phyloP scores from a whole-genome alignment of 805 yeast genomes.

The Candida krabiensis region DNA sequence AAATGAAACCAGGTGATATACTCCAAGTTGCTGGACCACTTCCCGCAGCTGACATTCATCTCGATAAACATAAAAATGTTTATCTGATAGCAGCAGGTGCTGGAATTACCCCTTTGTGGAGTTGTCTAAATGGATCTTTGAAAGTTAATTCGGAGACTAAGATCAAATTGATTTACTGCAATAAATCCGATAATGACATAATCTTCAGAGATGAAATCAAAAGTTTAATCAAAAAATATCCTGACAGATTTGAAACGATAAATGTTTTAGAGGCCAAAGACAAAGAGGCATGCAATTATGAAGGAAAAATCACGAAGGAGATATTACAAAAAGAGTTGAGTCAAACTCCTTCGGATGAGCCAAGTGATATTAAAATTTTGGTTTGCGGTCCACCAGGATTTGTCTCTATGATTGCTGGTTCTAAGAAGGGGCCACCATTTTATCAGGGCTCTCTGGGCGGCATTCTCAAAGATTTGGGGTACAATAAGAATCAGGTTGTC shows the following conservation, averaged over 20 bases:
- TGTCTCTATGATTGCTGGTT: slow-evolving; percentile 1
- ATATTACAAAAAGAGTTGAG: slow-evolving; percentile 1
- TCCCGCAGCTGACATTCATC: slow-evolving; percentile 1
- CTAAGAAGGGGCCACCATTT: slow-evolving; percentile 4
- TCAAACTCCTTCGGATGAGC: neutral
- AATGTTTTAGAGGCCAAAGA: slow-evolving; percentile 3
- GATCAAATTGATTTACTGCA: neutral
- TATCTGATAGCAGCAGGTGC: slow-evolving; percentile 11
- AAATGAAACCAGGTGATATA: slow-evolving; percentile 5
- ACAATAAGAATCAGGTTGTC: slow-evolving; percentile 1
- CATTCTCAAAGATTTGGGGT: slow-evolving; percentile 4
- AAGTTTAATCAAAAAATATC: slow-evolving; percentile 26
- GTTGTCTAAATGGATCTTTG: slow-evolving; percentile 2
- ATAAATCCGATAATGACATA: neutral
- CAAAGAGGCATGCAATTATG: neutral
- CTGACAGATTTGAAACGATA: slow-evolving; percentile 4
- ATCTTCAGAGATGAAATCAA: slow-evolving; percentile 28
- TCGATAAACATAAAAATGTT: slow-evolving; percentile 1
- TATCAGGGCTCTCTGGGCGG: no score
- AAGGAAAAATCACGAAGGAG: neutral
- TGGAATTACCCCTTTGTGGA: slow-evolving; percentile 11
- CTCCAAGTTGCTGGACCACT: slow-evolving; percentile 4
- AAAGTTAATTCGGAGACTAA: slow-evolving; percentile 3
- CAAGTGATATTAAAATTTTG: slow-evolving; percentile 1
- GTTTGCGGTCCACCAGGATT: slow-evolving; percentile 6